Percentiles rank a stretch among this genome's conserved stretches.
Conservation (phyloP, 495 filamentous ascomycete species). For the Penicillium herquei region DNA sequence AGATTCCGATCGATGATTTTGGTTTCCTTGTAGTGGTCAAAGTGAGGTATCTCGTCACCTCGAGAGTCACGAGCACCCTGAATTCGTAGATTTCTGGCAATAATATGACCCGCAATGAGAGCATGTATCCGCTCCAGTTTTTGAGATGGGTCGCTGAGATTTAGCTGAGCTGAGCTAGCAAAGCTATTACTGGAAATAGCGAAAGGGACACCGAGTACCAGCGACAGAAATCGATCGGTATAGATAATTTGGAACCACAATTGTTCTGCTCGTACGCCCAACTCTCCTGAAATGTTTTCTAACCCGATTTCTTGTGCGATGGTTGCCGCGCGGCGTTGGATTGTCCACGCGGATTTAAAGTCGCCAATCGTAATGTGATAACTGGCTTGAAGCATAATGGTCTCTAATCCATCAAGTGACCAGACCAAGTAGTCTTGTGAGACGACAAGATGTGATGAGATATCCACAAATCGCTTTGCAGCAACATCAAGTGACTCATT, state of each 20-base stretch:
- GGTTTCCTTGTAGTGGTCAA: slow-evolving; percentile 38
- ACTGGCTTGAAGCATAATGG: slow-evolving; percentile 40
- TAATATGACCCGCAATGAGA: slow-evolving; percentile 29
- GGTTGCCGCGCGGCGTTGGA: slow-evolving; percentile 37
- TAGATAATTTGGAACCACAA: slow-evolving; percentile 45
- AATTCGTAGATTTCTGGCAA: slow-evolving; percentile 44
- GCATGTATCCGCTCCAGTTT: slow-evolving; percentile 33
- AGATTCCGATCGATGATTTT: slow-evolving; percentile 41
- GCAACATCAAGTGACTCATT: slow-evolving; percentile 26
- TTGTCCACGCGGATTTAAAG: slow-evolving; percentile 42
- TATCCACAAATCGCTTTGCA: slow-evolving; percentile 34
- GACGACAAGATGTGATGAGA: slow-evolving; percentile 39
- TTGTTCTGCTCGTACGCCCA: slow-evolving; percentile 16
- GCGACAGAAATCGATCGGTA: slow-evolving; percentile 43
- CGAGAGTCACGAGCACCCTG: slow-evolving; percentile 26
- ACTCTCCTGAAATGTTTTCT: not conserved
- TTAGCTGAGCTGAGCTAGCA: slow-evolving; percentile 24
- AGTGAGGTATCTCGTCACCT: slow-evolving; percentile 14
- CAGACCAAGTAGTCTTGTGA: slow-evolving; percentile 50
- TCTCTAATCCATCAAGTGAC: slow-evolving; percentile 52
- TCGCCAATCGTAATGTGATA: slow-evolving; percentile 44
- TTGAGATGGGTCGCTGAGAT: slow-evolving; percentile 24
- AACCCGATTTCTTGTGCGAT: slow-evolving; percentile 42
- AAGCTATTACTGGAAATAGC: slow-evolving; percentile 28
- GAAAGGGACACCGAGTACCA: slow-evolving; percentile 48